These are phyloP conservation scores for Lumnitzera littorea DNA, from an alignment of 345 rosid species.

Conservation along the genomic window DNA sequence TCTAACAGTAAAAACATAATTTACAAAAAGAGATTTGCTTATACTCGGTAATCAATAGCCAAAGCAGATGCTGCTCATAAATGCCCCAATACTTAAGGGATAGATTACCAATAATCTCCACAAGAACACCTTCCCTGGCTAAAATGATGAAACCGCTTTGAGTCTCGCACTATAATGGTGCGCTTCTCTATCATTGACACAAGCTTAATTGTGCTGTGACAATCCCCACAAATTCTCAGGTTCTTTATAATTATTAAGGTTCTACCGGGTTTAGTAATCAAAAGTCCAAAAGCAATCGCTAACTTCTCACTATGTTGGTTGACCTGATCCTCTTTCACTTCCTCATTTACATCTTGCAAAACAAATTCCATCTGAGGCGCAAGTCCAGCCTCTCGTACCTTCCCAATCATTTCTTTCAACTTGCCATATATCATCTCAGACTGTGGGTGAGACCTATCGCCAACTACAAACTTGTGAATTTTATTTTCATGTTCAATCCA, in stretches of 20 bases:
- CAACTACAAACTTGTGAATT: conserved; percentile 47
- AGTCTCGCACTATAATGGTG: conserved; percentile 48
- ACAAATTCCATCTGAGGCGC: conserved; percentile 50
- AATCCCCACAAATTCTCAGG: conserved; percentile 63
- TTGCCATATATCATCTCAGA: conserved; percentile 39
- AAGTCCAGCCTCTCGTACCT: conserved; percentile 36
- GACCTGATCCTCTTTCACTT: conserved; percentile 53
- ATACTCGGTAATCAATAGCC: too few relatives aligned
- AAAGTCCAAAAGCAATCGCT: conserved; percentile 66
- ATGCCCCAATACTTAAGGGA: too few relatives aligned
- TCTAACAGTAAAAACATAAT: too few relatives aligned
- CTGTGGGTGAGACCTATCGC: conserved; percentile 56
- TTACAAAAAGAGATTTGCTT: too few relatives aligned
- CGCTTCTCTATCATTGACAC: conserved; percentile 52
- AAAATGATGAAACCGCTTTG: conserved; percentile 78
- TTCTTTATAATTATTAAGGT: conserved; percentile 58
- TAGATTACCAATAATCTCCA: conserved; percentile 51
- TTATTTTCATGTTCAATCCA: conserved; percentile 47
- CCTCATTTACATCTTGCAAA: conserved; percentile 63
- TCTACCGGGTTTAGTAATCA: conserved; percentile 30
- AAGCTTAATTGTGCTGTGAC: conserved; percentile 44
- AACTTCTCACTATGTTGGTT: conserved; percentile 64
- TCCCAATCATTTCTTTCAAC: conserved; percentile 36
- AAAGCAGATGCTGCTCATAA: too few relatives aligned
- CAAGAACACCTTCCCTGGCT: conserved; percentile 56